Base-by-base conservation (phyloP, 1,139 yeast genomes). In the Taphrina pruni region DNA sequence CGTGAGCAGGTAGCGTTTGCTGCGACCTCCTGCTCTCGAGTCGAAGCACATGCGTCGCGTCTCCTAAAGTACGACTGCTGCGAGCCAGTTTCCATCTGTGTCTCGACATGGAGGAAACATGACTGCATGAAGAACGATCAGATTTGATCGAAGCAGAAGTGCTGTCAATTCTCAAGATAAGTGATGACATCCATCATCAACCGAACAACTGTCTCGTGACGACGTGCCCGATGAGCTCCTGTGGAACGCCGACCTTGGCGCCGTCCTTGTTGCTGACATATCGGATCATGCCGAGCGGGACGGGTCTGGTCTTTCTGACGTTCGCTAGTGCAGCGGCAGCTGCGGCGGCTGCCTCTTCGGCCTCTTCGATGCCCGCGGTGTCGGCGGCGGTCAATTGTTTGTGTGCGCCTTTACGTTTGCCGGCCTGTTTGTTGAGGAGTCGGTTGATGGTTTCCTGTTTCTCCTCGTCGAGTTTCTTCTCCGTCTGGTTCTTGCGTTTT, bases 391-490 rank as follows among this genome's bases (percentile, higher is more conserved):
- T 54, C 48, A 46, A 26, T 14, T 64, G 60, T 38, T 35, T 54
- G 41, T 43, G 56, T 26, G 67, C 67, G 2, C 67, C 67, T 12
- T 57, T 56, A 21, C 61, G 32, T 46, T 64, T 64, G 1, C 60
- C 60, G 6, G 67, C 67, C 38, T 64, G 67, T 38, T 64, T 64
- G 61, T 64, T 43, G 77, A 76, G 66, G 17, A 66, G 39, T 17
- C 70, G 39, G 26, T 70, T 70, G 55, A 69, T 69, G n/a, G 71
- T 69, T 55, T 69, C 71, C 45, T 54, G 66, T 77, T 94, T 94
- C 78, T 94, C 99, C 77, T 91, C 97, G 76, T 92, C 98, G 52
- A 90, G 80, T 72, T 89, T 86, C 79, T 89, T 88, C 75, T 88
- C 93, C 73, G 89, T 88, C 75, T 92, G 84, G 76, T 94, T 94